A percentile compares a stretch with the other conserved stretches of the same genome.
Evolutionary conservation across 2,329 filamentous ascomycete species (phyloP).

Genomic region (Helotiales sp.): DNA sequence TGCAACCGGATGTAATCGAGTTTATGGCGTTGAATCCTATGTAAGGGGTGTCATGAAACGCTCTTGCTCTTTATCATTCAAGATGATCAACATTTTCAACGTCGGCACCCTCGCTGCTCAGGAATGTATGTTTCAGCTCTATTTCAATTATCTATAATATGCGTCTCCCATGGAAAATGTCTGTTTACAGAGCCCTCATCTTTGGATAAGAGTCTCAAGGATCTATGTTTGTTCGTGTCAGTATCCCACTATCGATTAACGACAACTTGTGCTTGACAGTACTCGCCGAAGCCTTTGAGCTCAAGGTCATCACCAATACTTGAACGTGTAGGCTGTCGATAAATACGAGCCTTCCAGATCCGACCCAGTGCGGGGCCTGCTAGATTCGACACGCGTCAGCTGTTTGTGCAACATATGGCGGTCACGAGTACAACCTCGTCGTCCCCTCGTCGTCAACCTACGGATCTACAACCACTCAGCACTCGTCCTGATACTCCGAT

Average conservation of each 20-base stretch:
- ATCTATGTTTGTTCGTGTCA: conserved; percentile 14
- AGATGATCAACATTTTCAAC: not conserved
- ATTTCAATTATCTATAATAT: not conserved
- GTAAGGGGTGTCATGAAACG: conserved; percentile 8
- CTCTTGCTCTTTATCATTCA: not conserved
- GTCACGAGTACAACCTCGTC: conserved; percentile 10
- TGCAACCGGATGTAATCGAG: conserved; percentile 6
- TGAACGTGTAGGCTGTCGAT: not conserved
- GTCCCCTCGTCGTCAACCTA: conserved; percentile 14
- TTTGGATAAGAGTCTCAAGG: conserved; percentile 12
- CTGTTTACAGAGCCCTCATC: conserved; percentile 12
- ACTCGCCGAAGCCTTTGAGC: not conserved
- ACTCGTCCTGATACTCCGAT: conserved; percentile 6
- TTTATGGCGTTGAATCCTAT: conserved; percentile 1
- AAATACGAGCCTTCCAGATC: not conserved
- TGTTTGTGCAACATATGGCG: not conserved
- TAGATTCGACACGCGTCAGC: conserved; percentile 1
- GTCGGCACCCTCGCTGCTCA: not conserved
- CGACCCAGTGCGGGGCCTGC: not conserved
- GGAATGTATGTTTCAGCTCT: conserved; percentile 13
- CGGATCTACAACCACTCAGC: conserved; percentile 16
- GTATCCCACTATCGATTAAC: conserved; percentile 1
- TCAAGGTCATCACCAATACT: not conserved
- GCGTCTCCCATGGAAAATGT: not conserved
- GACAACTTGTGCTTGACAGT: conserved; percentile 3